These are phyloP conservation scores for Trichosporon asahii DNA, from an alignment of 1,284 basidiomycete genomes.

Conservation along the genomic window DNA sequence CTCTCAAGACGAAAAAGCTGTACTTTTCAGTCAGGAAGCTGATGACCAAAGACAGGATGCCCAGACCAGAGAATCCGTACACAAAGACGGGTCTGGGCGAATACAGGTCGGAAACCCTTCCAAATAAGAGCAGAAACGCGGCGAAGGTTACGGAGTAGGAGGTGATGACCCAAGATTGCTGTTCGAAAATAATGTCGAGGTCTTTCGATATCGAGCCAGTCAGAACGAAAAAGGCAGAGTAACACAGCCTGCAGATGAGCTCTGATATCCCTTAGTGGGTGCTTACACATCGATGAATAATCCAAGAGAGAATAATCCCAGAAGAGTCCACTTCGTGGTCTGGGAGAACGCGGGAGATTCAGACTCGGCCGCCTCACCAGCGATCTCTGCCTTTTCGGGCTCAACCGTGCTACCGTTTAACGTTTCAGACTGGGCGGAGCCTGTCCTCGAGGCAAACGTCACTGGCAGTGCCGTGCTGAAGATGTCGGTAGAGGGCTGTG, in stretches of 20 bases:
- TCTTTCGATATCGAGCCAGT: slow-evolving; percentile 26
- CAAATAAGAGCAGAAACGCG: slow-evolving; percentile 38
- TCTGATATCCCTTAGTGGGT: neutral
- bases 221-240: slow-evolving; percentile 28
- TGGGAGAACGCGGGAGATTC: slow-evolving; percentile 11
- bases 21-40: slow-evolving; percentile 41
- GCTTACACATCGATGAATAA: slow-evolving; percentile 28
- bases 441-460: neutral
- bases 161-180: slow-evolving; percentile 36
- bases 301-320: slow-evolving; percentile 27
- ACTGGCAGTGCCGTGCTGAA: neutral
- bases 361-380: neutral
- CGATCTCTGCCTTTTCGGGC: neutral
- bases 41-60: slow-evolving; percentile 36
- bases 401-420: neutral
- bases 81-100: slow-evolving; percentile 34
- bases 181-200: slow-evolving; percentile 27
- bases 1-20: slow-evolving; percentile 42
- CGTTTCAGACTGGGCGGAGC: neutral
- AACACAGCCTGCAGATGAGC: neutral
- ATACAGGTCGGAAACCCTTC: slow-evolving; percentile 36
- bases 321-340: slow-evolving; percentile 30
- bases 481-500: neutral
- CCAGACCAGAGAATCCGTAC: slow-evolving; percentile 33
- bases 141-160: slow-evolving; percentile 37